A percentile compares a stretch with the other conserved stretches of the same genome.
Evolutionary conservation across 768 basidiomycete species (phyloP).

Genomic region (Collybia nuda): DNA sequence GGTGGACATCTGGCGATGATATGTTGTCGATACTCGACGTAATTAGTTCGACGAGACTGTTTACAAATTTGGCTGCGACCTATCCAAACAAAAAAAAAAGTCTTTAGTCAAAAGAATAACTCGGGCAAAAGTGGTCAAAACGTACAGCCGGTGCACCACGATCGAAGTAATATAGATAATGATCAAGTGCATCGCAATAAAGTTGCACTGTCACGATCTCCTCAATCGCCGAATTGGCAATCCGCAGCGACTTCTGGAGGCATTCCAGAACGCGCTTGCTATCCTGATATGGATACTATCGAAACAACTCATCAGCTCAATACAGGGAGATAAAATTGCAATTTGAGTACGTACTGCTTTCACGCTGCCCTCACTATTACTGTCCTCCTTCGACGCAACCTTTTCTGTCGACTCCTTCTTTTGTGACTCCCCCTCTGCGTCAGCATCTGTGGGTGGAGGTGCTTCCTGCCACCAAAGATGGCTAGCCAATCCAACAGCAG

Average conservation of each 20-base stretch:
- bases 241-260: slow-evolving; percentile 92
- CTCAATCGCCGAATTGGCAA: slow-evolving; percentile 95
- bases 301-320: slow-evolving; percentile 1
- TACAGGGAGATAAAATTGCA: neutral
- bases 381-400: slow-evolving; percentile 35
- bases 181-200: slow-evolving; percentile 94
- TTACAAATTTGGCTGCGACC: slow-evolving; percentile 95
- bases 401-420: slow-evolving; percentile 38
- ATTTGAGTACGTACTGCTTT: slow-evolving; percentile 52
- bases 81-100: slow-evolving; percentile 24
- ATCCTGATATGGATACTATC: slow-evolving; percentile 83
- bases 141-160: slow-evolving; percentile 88
- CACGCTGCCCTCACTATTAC: slow-evolving; percentile 32
- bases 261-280: slow-evolving; percentile 98
- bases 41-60: slow-evolving; percentile 94
- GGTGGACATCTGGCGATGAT: slow-evolving; percentile 83
- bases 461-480: slow-evolving; percentile 98
- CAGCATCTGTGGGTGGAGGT: slow-evolving; percentile 28
- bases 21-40: slow-evolving; percentile 93
- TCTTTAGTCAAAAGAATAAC: neutral
- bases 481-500: slow-evolving; percentile 91
- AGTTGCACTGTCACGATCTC: slow-evolving; percentile 96
- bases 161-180: slow-evolving; percentile 95
- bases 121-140: slow-evolving; percentile 10
- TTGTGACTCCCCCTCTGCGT: slow-evolving; percentile 35